Percentiles rank a stretch among this genome's conserved stretches.
These are phyloP conservation scores for Paratinospora sagittata DNA, from an alignment of 164 flowering plant genomes.

Conservation along the genomic window DNA sequence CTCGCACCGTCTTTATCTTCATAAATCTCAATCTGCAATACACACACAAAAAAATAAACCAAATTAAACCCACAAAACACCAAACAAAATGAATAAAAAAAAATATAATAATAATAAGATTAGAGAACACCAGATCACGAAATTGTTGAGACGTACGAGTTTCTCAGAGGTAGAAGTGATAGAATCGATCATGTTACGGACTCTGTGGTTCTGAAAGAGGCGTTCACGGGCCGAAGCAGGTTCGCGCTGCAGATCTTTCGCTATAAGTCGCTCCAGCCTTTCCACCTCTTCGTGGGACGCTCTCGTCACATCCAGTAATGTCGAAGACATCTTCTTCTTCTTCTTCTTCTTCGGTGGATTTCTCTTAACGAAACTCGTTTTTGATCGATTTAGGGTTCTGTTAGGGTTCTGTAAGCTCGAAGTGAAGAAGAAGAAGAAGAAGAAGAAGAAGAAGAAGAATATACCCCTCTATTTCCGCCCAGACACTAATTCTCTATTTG, in stretches of 20 bases:
- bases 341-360: neutral
- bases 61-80: neutral
- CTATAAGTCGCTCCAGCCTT: conserved; percentile 78
- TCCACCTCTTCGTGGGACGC: conserved; percentile 91
- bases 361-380: too few species aligned
- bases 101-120: neutral
- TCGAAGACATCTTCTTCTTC: conserved; percentile 70
- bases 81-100: neutral
- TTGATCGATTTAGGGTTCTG: too few species aligned
- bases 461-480: too few species aligned
- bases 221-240: conserved; percentile 64
- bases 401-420: too few species aligned
- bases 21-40: conserved; percentile 69
- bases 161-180: conserved; percentile 55
- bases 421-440: too few species aligned
- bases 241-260: conserved; percentile 86
- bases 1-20: conserved; percentile 90
- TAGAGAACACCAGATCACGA: neutral
- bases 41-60: conserved; percentile 9
- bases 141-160: conserved; percentile 38
- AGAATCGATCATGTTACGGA: conserved; percentile 71
- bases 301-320: conserved; percentile 86
- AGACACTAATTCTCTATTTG: too few species aligned
- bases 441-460: too few species aligned
- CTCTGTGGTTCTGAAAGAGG: conserved; percentile 81